Evolutionary conservation across 176 grass and related monocot species (phyloP), one percentile per base, ranked within the genome.

Genomic region (Eragrostis curvula): DNA sequence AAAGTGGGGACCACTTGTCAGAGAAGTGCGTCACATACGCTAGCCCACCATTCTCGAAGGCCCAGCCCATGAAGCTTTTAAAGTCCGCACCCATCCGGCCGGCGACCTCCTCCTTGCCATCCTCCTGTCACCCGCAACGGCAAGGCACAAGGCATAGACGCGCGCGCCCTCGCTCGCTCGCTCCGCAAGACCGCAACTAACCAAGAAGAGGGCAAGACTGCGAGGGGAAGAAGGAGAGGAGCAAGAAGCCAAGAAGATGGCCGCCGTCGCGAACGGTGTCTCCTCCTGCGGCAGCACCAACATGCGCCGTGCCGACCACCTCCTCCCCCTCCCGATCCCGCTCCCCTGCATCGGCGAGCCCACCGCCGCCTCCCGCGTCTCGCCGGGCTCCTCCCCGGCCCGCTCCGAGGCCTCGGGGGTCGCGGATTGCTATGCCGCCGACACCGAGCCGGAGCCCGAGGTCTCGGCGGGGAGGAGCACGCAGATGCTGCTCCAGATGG

Each of bases 401-500:
- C 74, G 68, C 79, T 90, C 88, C 43, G 88, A 78, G 9, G 83
- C 58, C 12, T 89, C 83, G 53, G 73, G 85, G 66, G 74, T 68
- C 67, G 79, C 67, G 58, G 43, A 78, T 1, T 76, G 74, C 78
- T 86, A 81, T 49, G 73, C 64, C 18, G 77, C 87, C 6, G 69
- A 81, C 9, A 70, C 57, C 42, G 78, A 90, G 25, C 25, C 80
- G 39, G 52, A 51, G 8, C 28, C 41, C 27, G 27, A 72, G 73
- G 42, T 68, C 28, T 90, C 88, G 29, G 88, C 18, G 4, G 88
- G 88, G 59, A 72, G 73, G 73, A 90, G 88, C 88, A 90, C 83
- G 79, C 83, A 90, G 88, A 90, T 90, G 88, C 73, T 83, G 67
- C 88, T 90, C 73, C 79, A 66, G 13, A 90, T 90, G 83, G 79